Evolutionary conservation across 805 yeast genomes (phyloP).

Genomic region (Candida coquimbonensis): DNA sequence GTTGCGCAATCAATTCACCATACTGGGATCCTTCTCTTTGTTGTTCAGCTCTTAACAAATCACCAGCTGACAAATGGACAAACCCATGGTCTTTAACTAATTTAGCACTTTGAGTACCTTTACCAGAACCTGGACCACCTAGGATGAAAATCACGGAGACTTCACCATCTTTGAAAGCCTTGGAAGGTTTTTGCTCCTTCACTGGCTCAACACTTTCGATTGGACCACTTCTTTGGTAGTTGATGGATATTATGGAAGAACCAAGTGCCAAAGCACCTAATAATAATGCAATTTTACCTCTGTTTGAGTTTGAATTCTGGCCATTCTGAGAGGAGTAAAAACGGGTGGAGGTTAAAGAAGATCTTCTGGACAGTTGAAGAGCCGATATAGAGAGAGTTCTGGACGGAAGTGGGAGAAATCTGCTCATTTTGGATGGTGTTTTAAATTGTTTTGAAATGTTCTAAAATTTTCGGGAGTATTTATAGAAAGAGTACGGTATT

Average conservation of each 20-base stretch:
- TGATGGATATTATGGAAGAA: slow-evolving; percentile 36
- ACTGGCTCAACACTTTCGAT: slow-evolving; percentile 35
- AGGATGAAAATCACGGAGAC: slow-evolving; percentile 81
- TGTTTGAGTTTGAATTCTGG: slow-evolving; percentile 8
- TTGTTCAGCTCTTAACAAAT: slow-evolving; percentile 89
- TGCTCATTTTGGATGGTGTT: not conserved
- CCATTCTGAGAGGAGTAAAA: not conserved
- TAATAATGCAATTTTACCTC: slow-evolving; percentile 30
- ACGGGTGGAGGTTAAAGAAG: not conserved
- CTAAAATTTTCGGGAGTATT: too few species aligned
- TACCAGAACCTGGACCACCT: slow-evolving; percentile 98
- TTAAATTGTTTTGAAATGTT: too few species aligned
- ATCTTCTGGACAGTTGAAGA: not conserved
- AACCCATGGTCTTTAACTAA: slow-evolving; percentile 76
- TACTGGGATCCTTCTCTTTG: slow-evolving; percentile 70
- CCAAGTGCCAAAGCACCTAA: slow-evolving; percentile 41
- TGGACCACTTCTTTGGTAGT: slow-evolving; percentile 38
- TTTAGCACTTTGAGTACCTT: slow-evolving; percentile 92
- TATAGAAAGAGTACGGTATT: too few species aligned
- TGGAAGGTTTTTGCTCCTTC: slow-evolving; percentile 10
- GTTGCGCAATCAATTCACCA: slow-evolving; percentile 79
- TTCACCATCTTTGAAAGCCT: slow-evolving; percentile 54
- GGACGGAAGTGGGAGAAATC: not conserved
- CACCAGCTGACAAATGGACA: slow-evolving; percentile 94
- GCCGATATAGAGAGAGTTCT: not conserved